Base-by-base conservation (phyloP, 2,329 filamentous ascomycete genomes). In the Rugonectria rugulosa region DNA sequence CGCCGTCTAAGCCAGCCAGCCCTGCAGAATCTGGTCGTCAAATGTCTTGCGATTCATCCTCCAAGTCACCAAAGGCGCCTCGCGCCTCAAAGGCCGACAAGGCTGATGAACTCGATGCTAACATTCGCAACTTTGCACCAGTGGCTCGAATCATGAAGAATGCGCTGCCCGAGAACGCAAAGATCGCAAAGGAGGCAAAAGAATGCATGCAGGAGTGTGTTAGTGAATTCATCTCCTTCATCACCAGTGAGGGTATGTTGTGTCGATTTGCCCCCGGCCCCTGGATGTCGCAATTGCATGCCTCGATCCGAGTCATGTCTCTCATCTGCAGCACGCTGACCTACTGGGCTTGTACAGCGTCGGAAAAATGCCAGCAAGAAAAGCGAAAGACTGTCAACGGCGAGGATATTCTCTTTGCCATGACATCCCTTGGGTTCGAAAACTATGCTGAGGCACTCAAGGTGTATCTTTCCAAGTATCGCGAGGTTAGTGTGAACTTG, bases 131-230 rank as follows among this genome's bases (percentile, higher is more conserved):
- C 79, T 92, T 91, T 86, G 89, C 87, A 77, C 88, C 89, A 99
- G 95, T 99, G 70, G 95, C 95, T 64, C 90, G 95, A 53, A 98
- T 99, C 75, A 99, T 99, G 95, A 99, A 99, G 77, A 90, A 92
- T 68, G 95, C 95, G 6, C 83, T 99, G 43, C 95, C 95, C 46
- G 95, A 99, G 64, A 99, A 99, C 72, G 95, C 95, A 66, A 99
- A 99, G 79, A 99, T 99, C 59, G 93, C 93, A 57, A 99, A 99
- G 74, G 95, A 99, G 74, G 95, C 95, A 52, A 99, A 99, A 76
- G 95, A 99, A 75, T 99, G 95, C 78, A 98, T 99, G 95, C 95
- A 99, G 76, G 95, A 99, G 77, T 99, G 95, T 72, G 95, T 99
- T 56, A 97, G 93, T 87, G 95, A 99, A 79, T 99, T 99, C 77